These are phyloP conservation scores for Colletotrichum filicis DNA, from an alignment of 2,329 filamentous ascomycete genomes.

Conservation along the genomic window DNA sequence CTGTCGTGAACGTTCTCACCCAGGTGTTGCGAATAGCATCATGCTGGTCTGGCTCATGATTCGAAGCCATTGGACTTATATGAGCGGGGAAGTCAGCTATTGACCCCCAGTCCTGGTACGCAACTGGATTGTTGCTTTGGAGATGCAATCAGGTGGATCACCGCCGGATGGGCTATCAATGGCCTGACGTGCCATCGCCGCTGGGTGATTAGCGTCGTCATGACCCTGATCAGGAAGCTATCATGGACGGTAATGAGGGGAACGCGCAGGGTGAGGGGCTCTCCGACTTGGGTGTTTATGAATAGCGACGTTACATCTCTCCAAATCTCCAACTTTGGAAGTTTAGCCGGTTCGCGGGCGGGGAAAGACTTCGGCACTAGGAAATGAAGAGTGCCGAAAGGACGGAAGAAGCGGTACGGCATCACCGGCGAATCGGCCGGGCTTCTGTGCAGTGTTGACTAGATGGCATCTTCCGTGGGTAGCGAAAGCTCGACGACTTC, in stretches of 20 bases:
- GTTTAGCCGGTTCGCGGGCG: neutral
- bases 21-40: neutral
- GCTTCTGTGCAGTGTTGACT: neutral
- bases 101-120: neutral
- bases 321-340: neutral
- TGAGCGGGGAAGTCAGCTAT: neutral
- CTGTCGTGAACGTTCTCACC: neutral
- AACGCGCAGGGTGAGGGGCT: neutral
- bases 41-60: too few species aligned
- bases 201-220: neutral
- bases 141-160: neutral
- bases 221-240: neutral
- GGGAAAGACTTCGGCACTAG: neutral
- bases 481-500: too few species aligned
- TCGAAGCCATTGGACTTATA: conserved; percentile 6
- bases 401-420: neutral
- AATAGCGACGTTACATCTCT: conserved; percentile 32
- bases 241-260: neutral
- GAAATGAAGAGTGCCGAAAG: neutral
- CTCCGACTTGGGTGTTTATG: neutral
- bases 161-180: neutral
- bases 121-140: conserved; percentile 12
- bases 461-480: neutral
- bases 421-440: neutral
- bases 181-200: neutral